A percentile compares a stretch with the other conserved stretches of the same genome.
These are phyloP conservation scores for Penicillium brevicompactum DNA, from an alignment of 2,329 filamentous ascomycete species.

Conservation along the genomic window DNA sequence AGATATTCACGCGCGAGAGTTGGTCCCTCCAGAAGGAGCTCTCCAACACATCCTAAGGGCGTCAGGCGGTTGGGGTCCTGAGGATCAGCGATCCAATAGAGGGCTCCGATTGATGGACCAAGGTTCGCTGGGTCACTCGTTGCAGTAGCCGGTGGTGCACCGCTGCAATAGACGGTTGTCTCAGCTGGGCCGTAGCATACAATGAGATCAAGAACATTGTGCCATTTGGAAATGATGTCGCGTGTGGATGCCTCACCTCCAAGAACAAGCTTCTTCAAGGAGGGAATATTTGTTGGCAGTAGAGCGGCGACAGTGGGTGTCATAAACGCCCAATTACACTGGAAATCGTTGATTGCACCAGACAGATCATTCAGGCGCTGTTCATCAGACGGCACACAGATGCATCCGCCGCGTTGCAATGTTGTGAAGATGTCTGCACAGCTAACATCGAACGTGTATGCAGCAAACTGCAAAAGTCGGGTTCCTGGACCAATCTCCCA, in stretches of 20 bases:
- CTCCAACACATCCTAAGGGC: background rate
- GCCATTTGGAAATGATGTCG: background rate
- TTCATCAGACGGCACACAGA: background rate
- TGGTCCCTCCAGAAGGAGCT: background rate
- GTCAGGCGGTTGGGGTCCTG: background rate
- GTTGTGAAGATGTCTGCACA: background rate
- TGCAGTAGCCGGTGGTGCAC: too few relatives aligned
- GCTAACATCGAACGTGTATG: background rate
- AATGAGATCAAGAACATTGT: background rate
- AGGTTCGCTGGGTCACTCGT: background rate
- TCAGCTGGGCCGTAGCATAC: background rate
- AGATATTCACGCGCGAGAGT: background rate
- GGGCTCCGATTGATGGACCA: background rate
- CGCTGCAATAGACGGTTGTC: background rate
- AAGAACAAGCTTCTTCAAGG: background rate
- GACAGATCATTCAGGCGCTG: background rate
- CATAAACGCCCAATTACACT: background rate
- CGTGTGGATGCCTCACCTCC: background rate
- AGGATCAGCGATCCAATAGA: background rate
- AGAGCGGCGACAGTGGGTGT: background rate
- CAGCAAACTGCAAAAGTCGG: background rate
- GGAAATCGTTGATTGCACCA: background rate
- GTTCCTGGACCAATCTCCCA: background rate
- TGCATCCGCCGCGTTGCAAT: background rate
- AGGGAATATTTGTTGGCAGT: background rate